These are phyloP conservation scores for Leccinum ochraceum DNA, from an alignment of 768 basidiomycete genomes.

Conservation along the genomic window DNA sequence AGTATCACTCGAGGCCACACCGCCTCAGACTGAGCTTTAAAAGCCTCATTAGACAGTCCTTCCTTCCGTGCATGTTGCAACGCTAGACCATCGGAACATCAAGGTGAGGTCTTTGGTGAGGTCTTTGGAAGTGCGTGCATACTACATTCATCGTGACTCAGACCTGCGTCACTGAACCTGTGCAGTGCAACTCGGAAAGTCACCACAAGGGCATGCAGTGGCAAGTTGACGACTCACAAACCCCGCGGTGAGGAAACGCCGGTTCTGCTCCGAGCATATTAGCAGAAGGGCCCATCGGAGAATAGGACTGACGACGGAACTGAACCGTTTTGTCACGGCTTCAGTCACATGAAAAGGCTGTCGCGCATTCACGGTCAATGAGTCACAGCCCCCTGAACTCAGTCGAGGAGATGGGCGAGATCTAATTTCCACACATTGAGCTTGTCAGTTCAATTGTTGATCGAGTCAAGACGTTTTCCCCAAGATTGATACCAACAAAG, in stretches of 20 bases:
- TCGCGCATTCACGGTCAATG: too few relatives aligned
- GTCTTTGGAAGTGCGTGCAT: neutral
- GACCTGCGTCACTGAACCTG: neutral
- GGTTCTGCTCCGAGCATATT: neutral
- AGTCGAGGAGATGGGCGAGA: too few relatives aligned
- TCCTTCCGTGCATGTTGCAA: slow-evolving; percentile 5
- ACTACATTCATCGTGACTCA: neutral
- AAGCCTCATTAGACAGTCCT: neutral
- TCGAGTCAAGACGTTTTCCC: too few relatives aligned
- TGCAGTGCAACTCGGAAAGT: neutral
- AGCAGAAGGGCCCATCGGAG: neutral
- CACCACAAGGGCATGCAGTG: neutral
- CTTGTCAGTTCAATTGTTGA: too few relatives aligned
- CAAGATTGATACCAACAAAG: too few relatives aligned
- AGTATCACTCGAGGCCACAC: slow-evolving; percentile 3
- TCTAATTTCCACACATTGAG: too few relatives aligned
- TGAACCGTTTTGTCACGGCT: too few relatives aligned
- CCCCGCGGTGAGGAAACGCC: neutral
- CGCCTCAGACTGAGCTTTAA: slow-evolving; percentile 9
- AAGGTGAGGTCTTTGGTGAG: neutral
- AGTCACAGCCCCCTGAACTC: too few relatives aligned
- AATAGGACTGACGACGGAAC: neutral
- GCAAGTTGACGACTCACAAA: neutral
- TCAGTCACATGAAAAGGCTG: too few relatives aligned
- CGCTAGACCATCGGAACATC: neutral